phyloP scores from a whole-genome alignment of 1,284 basidiomycete genomes.

The Chiua sp. region DNA sequence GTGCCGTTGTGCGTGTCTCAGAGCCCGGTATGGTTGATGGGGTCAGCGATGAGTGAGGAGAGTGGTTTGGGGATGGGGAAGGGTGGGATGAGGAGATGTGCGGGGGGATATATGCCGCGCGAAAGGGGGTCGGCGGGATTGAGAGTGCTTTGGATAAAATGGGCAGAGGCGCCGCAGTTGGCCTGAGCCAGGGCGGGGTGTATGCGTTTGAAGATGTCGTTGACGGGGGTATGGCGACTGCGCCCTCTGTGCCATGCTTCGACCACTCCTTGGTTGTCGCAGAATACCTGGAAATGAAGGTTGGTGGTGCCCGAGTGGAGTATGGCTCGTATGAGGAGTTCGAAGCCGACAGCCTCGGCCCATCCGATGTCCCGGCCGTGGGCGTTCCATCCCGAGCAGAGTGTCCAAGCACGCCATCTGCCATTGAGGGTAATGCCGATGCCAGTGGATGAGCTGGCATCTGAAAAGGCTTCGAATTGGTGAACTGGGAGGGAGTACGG shows the following conservation, averaged over 20 bases:
- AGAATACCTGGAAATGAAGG: conserved; percentile 23
- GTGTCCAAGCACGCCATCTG: background rate
- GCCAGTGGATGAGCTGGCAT: conserved; percentile 11
- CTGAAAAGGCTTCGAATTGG: background rate
- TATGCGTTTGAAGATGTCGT: conserved; percentile 29
- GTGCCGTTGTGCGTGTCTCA: too few relatives aligned
- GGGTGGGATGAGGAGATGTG: background rate
- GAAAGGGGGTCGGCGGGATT: background rate
- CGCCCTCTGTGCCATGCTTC: conserved; percentile 45
- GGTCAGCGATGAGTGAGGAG: too few relatives aligned
- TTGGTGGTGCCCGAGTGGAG: background rate
- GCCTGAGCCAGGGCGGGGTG: conserved; percentile 4
- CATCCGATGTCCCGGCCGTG: conserved; percentile 18
- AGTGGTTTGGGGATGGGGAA: background rate
- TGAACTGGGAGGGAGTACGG: background rate
- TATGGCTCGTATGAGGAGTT: conserved; percentile 32
- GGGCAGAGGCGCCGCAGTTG: background rate
- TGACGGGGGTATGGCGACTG: conserved; percentile 35
- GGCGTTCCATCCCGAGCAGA: background rate
- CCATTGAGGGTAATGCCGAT: conserved; percentile 6
- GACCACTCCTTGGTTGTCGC: conserved; percentile 46
- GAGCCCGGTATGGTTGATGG: too few relatives aligned
- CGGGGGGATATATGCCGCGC: background rate
- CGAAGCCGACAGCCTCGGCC: conserved; percentile 9
- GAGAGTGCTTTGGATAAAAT: background rate